Evolutionary conservation across 2,329 filamentous ascomycete genomes (phyloP).

Genomic region (Phialemonium atrogriseum): DNA sequence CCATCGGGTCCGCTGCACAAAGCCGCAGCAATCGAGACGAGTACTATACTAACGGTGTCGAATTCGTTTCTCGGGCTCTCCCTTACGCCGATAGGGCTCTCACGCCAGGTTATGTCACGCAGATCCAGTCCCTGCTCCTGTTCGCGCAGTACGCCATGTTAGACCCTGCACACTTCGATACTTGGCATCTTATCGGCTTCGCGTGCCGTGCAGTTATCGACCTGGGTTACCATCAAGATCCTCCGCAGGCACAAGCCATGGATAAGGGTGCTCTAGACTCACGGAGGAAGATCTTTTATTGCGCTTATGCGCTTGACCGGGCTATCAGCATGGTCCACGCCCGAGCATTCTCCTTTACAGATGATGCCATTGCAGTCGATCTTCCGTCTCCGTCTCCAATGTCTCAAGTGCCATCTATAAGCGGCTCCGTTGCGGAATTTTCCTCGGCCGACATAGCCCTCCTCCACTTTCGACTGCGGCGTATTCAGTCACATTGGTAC

Average conservation of each 20-base stretch:
- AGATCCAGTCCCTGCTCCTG: conserved; percentile 80
- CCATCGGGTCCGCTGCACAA: conserved; percentile 67
- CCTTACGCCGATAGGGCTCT: conserved; percentile 74
- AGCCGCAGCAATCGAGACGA: conserved; percentile 62
- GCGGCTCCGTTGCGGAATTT: conserved; percentile 33
- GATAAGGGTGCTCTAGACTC: conserved; percentile 66
- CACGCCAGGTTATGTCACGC: conserved; percentile 72
- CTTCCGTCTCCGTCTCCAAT: conserved; percentile 46
- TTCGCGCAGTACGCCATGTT: conserved; percentile 85
- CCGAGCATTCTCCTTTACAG: conserved; percentile 85
- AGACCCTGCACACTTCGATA: conserved; percentile 85
- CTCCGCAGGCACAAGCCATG: conserved; percentile 59
- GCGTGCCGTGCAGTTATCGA: conserved; percentile 83
- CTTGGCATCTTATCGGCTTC: conserved; percentile 88
- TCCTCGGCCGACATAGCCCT: conserved; percentile 61
- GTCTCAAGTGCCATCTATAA: conserved; percentile 31
- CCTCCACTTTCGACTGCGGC: conserved; percentile 74
- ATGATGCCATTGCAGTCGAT: conserved; percentile 77
- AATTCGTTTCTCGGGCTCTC: conserved; percentile 57
- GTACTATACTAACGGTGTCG: conserved; percentile 48
- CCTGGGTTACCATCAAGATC: conserved; percentile 87
- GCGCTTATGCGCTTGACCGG: conserved; percentile 84
- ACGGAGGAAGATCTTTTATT: conserved; percentile 79
- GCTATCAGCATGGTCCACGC: conserved; percentile 84
- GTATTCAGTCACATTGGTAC: conserved; percentile 82